A percentile compares a stretch with the other conserved stretches of the same genome.
Evolutionary conservation across 1,284 basidiomycete species (phyloP).

Genomic region (Pascua sp.): DNA sequence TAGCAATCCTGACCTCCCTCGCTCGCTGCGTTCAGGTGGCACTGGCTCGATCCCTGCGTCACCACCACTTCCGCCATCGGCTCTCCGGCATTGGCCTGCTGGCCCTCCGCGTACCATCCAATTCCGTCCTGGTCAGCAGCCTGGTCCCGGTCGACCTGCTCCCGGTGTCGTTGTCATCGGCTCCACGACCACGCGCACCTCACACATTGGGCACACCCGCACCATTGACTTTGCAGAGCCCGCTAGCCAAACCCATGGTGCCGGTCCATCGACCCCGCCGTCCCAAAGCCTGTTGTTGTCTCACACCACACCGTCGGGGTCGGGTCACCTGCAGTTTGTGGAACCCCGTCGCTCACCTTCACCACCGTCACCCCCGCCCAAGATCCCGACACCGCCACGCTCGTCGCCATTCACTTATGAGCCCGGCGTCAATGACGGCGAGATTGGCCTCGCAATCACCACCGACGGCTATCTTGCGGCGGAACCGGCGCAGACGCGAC

Average conservation of each 20-base stretch:
- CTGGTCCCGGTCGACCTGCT: too few relatives aligned
- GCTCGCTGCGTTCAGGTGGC: too few relatives aligned
- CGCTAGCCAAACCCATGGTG: not conserved
- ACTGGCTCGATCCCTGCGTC: too few relatives aligned
- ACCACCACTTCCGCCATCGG: too few relatives aligned
- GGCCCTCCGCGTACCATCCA: slow-evolving; percentile 17
- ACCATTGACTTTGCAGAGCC: slow-evolving; percentile 16
- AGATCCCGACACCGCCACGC: slow-evolving; percentile 10
- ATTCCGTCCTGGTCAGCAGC: slow-evolving; percentile 3
- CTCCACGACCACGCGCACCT: not conserved
- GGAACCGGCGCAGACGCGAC: not conserved
- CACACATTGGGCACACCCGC: not conserved
- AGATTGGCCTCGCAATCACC: slow-evolving; percentile 36
- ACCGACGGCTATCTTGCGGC: slow-evolving; percentile 11
- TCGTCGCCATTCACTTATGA: slow-evolving; percentile 9
- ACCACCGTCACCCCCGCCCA: slow-evolving; percentile 4
- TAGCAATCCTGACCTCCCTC: too few relatives aligned
- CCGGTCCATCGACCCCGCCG: too few relatives aligned
- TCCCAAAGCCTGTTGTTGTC: too few relatives aligned
- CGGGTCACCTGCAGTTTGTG: too few relatives aligned
- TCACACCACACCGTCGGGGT: too few relatives aligned
- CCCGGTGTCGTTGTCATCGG: too few relatives aligned
- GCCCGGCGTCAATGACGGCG: slow-evolving; percentile 9
- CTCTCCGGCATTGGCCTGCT: not conserved
- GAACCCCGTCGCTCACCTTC: not conserved